Percentiles rank a stretch among this genome's conserved stretches.
These are phyloP conservation scores for Magnusiomyces suaveolens DNA, from an alignment of 1,139 yeast species.

Conservation along the genomic window DNA sequence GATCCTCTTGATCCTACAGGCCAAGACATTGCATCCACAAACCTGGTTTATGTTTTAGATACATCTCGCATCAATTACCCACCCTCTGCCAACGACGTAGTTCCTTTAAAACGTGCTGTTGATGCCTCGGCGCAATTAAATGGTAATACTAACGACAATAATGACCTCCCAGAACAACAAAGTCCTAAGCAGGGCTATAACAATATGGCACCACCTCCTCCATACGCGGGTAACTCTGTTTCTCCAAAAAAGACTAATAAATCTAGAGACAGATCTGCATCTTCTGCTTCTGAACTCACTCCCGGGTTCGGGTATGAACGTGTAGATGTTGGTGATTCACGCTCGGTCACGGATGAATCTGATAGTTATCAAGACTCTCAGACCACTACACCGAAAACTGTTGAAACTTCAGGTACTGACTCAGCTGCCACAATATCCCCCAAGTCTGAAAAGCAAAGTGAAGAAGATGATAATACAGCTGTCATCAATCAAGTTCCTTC, in stretches of 20 bases:
- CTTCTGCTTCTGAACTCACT: conserved; percentile 17
- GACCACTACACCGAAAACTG: background rate
- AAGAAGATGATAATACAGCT: conserved; percentile 2
- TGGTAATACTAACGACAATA: background rate
- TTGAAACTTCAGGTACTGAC: background rate
- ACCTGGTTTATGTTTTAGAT: conserved; percentile 35
- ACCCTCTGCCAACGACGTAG: conserved; percentile 15
- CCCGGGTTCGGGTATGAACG: conserved; percentile 20
- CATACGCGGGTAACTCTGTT: background rate
- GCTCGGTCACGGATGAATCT: background rate
- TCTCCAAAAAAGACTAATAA: conserved; percentile 2
- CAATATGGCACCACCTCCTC: conserved; percentile 1
- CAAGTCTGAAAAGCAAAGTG: background rate
- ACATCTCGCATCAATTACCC: conserved; percentile 35
- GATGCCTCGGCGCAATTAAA: background rate
- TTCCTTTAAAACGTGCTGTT: conserved; percentile 3
- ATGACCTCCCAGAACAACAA: background rate
- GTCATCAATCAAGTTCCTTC: background rate
- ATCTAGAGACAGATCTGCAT: conserved; percentile 12
- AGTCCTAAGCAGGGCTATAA: background rate
- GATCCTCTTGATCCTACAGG: conserved; percentile 15
- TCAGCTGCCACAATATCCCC: background rate
- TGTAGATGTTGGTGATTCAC: conserved; percentile 16
- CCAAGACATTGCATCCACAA: conserved; percentile 22
- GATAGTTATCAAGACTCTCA: background rate